Evolutionary conservation across 2,329 filamentous ascomycete species (phyloP), one percentile per base, ranked within the genome.

Genomic region (Talaromyces verruculosus): DNA sequence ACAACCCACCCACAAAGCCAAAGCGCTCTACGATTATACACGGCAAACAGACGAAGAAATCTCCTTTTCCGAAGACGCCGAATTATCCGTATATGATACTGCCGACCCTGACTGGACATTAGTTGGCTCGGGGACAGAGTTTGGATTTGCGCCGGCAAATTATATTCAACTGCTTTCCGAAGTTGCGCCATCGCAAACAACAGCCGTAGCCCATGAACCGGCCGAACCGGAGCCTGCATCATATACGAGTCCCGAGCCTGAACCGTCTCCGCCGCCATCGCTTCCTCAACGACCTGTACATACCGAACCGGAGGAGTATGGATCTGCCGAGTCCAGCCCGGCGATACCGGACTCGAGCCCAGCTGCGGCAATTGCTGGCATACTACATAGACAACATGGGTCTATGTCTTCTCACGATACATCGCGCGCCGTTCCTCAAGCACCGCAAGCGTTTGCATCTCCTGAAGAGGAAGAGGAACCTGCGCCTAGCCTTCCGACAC

Each of bases 11-110:
- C 83, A 87, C 68, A 85, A 89, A 71, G 95, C 94, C 60, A 93
- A 90, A 77, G 92, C 95, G n/a, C 86, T 98, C n/a, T 99, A 94
- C 82, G 95, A 99, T 78, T 99, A 99, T 78, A 91, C 91, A 61
- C 88, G 94, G 72, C 95, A 99, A 81, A 99, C 95, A 28, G 95
- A 99, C 75, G 95, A 99, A 79, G 95, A 99, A 80, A 84, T 99
- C 10, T 98, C 94, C 28, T 98, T 99, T 76, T 87, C 91, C 59
- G 95, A 99, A 81, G 93, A 97, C 75, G 89, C 90, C 47, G 80
- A 87, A 53, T 85, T 99, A 59, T 84, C 91, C 67, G 91, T 99
- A 58, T 98, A 91, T 80, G 95, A 99, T 78, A 89, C 85, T 10
- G 90, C 92, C 5, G 95, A 99, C 77, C 92, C 92, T 15, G 95